Percentiles rank a stretch among this genome's conserved stretches.
Conservation (phyloP, 2,329 filamentous ascomycete species). For the Monilinia vaccinii-corymbosi region DNA sequence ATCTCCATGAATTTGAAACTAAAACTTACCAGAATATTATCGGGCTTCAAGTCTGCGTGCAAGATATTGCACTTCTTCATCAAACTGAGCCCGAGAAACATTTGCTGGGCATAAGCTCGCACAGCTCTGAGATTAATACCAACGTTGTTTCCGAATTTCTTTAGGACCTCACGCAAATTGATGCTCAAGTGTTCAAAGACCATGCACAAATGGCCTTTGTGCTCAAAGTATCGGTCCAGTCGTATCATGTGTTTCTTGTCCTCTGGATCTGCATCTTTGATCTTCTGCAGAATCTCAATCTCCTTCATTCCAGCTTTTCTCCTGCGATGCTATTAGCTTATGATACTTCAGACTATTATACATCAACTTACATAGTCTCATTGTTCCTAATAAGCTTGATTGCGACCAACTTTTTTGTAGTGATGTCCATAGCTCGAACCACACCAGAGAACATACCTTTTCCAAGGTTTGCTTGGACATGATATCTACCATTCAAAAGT, state of each 20-base stretch:
- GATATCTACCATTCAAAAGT: slow-evolving; percentile 79
- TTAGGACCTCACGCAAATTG: slow-evolving; percentile 87
- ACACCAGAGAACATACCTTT: slow-evolving; percentile 96
- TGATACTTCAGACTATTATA: not conserved
- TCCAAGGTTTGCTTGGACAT: slow-evolving; percentile 77
- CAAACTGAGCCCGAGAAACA: slow-evolving; percentile 80
- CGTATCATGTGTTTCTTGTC: slow-evolving; percentile 88
- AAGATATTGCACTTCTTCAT: slow-evolving; percentile 89
- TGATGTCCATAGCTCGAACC: slow-evolving; percentile 74
- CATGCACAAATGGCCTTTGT: slow-evolving; percentile 92
- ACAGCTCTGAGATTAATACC: slow-evolving; percentile 87
- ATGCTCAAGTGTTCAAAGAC: slow-evolving; percentile 92
- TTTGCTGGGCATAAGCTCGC: slow-evolving; percentile 83
- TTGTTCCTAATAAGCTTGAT: slow-evolving; percentile 99
- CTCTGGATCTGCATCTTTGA: slow-evolving; percentile 77
- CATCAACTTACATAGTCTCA: slow-evolving; percentile 58
- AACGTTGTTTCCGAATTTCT: slow-evolving; percentile 90
- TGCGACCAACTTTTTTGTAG: slow-evolving; percentile 69
- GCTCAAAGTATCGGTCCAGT: slow-evolving; percentile 80
- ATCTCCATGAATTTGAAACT: not conserved
- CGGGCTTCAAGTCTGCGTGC: slow-evolving; percentile 93
- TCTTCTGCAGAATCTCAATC: slow-evolving; percentile 82
- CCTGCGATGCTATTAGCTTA: slow-evolving; percentile 29
- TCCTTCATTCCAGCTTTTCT: slow-evolving; percentile 89
- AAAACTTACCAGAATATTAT: slow-evolving; percentile 67